Evolutionary conservation across 2,329 filamentous ascomycete species (phyloP), one percentile per base, ranked within the genome.

Genomic region (Karstenula rhodostoma): DNA sequence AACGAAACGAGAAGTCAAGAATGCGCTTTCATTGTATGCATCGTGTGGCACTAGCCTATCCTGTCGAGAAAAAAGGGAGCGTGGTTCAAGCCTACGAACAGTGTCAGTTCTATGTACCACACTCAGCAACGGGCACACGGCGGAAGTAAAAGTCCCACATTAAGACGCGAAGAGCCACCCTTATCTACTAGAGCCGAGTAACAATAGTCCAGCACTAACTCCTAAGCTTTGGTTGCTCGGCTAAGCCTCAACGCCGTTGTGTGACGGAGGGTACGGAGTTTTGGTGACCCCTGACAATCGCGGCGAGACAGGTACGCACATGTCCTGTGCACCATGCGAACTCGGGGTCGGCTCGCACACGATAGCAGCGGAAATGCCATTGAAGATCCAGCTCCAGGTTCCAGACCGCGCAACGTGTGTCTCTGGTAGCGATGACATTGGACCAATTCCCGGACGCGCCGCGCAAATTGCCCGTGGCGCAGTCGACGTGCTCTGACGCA

Each of bases 21-120:
- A 60, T 59, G 51, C 48, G 35, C 42, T 29, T 54, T 29, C 50
- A 40, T 17, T 22, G 48, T 42, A 59, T 56, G 57, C 57, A 56
- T 56, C 4, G 46, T 56, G 52, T 56, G 52, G 29, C 37, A 56
- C 58, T 51, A 51, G 22, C 23, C 19, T 35, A 50, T 37, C 35
- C 52, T 58, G 13, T 32, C 33, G 37, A 43, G 17, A 43, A 12
- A n/a, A 44, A 42, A 54, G 37, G 51, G 19, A 54, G 25, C 37
- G 33, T 35, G 25, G 6, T 51, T 12, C 19, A 44, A 25, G 29
- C 12, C 43, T 42, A 40, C 32, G 48, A 37, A n/a, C 25, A 42
- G 50, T 33, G 22, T 27, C 33, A 25, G 35, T 32, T 5, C 12
- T 10, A 43, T 15, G 37, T 40, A 40, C 17, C 37, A 40, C 50